These are phyloP conservation scores for Dryas alaskensis DNA, from an alignment of 306 rosid species.

Conservation along the genomic window DNA sequence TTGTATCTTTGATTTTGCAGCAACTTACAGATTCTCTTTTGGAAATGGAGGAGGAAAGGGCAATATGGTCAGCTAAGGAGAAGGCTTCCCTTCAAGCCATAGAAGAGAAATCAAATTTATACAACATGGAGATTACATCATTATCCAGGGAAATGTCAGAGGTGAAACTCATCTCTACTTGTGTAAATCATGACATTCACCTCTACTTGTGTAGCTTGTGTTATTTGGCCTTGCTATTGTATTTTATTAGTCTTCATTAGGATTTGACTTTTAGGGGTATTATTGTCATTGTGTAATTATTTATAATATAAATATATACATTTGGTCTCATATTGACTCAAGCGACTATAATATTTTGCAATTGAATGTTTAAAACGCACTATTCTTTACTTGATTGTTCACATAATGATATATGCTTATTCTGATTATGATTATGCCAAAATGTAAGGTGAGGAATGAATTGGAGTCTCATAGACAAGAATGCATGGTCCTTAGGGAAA, in stretches of 20 bases:
- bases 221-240: too few species aligned
- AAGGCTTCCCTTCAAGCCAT: constrained; percentile 63
- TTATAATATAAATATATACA: too few species aligned
- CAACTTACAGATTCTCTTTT: constrained; percentile 84
- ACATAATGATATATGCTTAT: not conserved
- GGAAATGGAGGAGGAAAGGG: constrained; percentile 90
- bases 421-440: constrained; percentile 20
- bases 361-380: not conserved
- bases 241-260: too few species aligned
- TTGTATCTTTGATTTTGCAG: constrained; percentile 45
- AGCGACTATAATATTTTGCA: too few species aligned
- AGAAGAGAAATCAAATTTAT: constrained; percentile 56
- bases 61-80: constrained; percentile 78
- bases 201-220: too few species aligned
- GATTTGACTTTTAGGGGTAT: too few species aligned
- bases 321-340: too few species aligned
- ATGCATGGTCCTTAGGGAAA: constrained; percentile 45
- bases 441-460: constrained; percentile 56
- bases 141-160: constrained; percentile 54
- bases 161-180: constrained; percentile 41
- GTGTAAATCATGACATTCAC: constrained; percentile 1
- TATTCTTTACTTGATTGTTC: not conserved
- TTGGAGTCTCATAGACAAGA: constrained; percentile 62
- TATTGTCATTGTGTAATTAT: too few species aligned
- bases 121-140: constrained; percentile 40